A percentile compares a stretch with the other conserved stretches of the same genome.
Conservation (phyloP, 768 basidiomycete species). For the Kwoniella botswanensis region DNA sequence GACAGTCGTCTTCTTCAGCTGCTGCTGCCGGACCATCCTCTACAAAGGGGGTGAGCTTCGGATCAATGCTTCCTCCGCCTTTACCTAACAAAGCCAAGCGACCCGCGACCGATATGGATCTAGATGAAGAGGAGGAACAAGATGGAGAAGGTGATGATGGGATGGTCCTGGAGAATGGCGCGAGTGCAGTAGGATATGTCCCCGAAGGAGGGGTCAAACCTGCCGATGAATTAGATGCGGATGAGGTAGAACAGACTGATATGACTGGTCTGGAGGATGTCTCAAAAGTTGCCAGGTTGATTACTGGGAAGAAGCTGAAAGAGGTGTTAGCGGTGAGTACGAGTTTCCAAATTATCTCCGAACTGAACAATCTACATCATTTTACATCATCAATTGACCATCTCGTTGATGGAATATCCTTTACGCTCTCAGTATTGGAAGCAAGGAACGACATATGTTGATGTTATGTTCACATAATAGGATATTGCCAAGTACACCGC, state of each 20-base stretch:
- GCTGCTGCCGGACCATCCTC: conserved; percentile 24
- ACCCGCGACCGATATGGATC: conserved; percentile 60
- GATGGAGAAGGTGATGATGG: conserved; percentile 61
- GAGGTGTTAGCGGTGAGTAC: conserved; percentile 77
- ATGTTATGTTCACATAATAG: conserved; percentile 59
- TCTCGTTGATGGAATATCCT: too few species aligned
- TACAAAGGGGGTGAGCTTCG: conserved; percentile 23
- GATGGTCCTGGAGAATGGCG: conserved; percentile 71
- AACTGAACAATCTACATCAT: too few species aligned
- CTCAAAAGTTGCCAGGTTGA: conserved; percentile 81
- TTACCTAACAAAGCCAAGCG: conserved; percentile 39
- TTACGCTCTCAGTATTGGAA: too few species aligned
- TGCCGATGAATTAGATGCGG: conserved; percentile 92
- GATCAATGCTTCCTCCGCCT: conserved; percentile 55
- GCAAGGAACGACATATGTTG: not conserved
- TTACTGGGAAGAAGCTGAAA: conserved; percentile 82
- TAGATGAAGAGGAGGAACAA: conserved; percentile 60
- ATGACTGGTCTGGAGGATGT: conserved; percentile 83
- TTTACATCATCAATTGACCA: too few species aligned
- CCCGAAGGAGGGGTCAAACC: conserved; percentile 78
- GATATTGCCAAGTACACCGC: conserved; percentile 86
- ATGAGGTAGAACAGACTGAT: conserved; percentile 95
- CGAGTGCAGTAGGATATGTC: conserved; percentile 47
- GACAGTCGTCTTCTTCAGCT: not conserved
- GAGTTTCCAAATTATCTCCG: not conserved